Evolutionary conservation across 2,329 filamentous ascomycete species (phyloP), one percentile per base, ranked within the genome.

Genomic region (Aspergillus aculeatus): DNA sequence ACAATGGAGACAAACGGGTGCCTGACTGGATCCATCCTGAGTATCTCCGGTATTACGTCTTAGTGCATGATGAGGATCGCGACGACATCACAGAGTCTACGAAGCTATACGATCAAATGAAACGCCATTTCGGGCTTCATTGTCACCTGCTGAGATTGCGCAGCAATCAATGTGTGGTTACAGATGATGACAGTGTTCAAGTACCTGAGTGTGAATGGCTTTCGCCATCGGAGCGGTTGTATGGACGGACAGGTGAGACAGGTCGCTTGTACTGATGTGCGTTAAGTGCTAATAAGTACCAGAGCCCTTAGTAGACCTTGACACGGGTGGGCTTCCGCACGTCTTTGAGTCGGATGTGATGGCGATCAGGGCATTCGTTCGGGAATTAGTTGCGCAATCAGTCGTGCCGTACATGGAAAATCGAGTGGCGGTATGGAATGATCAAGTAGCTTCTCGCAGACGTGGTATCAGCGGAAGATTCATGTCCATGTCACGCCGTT

Each of bases 401-500:
- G 87, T 99, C 55, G 84, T 99, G 58, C 95, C 96, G 1, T 93
- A 91, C 47, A 99, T 99, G 96, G 95, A 99, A 77, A 89, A 94
- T 58, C 88, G 90, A 65, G 86, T 96, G 11, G 89, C 92, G 5
- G 83, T 92, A 5, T 99, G 95, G 96, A 99, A 99, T 71, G 95
- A 99, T 69, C 94, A 98, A 75, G 90, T 98, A 26, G 93, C 94
- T 16, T 97, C 96, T 12, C 86, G 91, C 60, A 84, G 96, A 59
- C 88, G 92, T 70, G 96, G 96, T 14, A 83, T 99, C 51, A 90
- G 90, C 57, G 96, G 96, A 11, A 87, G 92, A n/a, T 94, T 99
- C 75, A 92, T 96, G 82, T 96, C 90, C 10, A 82, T 99, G 58
- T 96, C 93, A 0, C 93, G 95, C 70, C 89, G 92, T 66, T 98